Conservation (phyloP, 2,329 filamentous ascomycete genomes). For the Fusarium torreyae region DNA sequence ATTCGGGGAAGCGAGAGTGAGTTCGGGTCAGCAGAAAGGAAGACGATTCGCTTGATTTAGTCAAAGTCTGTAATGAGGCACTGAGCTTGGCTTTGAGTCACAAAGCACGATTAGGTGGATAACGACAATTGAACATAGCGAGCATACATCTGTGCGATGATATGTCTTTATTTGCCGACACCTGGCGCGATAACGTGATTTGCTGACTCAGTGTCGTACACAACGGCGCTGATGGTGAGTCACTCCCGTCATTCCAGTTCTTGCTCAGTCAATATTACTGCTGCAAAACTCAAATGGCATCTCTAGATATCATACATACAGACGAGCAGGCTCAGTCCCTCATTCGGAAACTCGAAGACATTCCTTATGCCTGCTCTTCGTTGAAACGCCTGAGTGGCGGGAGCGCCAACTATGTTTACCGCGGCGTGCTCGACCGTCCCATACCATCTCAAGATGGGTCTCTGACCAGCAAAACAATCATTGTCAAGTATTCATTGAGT, state of each 20-base stretch:
- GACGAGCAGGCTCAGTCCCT: background rate
- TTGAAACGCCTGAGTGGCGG: background rate
- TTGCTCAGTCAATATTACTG: no score
- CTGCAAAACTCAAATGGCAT: no score
- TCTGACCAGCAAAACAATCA: background rate
- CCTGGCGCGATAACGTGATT: background rate
- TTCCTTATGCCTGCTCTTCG: background rate
- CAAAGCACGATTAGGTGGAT: no score
- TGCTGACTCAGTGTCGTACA: background rate
- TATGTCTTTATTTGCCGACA: background rate
- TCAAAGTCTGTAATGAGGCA: background rate
- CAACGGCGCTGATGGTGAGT: background rate
- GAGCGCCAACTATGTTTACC: slow-evolving; percentile 5
- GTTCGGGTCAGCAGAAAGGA: background rate
- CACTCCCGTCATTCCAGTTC: background rate
- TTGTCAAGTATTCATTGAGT: background rate
- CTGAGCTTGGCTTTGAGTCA: no score
- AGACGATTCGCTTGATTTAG: background rate
- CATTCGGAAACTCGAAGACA: background rate
- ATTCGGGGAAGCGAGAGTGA: background rate
- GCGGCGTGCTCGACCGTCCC: background rate
- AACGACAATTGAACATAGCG: no score
- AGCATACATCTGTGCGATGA: background rate
- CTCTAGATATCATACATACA: no score
- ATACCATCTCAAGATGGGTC: no score